A percentile compares a stretch with the other conserved stretches of the same genome.
Evolutionary conservation across 106 monocot species (phyloP).

Genomic region (Gastrodia elata): DNA sequence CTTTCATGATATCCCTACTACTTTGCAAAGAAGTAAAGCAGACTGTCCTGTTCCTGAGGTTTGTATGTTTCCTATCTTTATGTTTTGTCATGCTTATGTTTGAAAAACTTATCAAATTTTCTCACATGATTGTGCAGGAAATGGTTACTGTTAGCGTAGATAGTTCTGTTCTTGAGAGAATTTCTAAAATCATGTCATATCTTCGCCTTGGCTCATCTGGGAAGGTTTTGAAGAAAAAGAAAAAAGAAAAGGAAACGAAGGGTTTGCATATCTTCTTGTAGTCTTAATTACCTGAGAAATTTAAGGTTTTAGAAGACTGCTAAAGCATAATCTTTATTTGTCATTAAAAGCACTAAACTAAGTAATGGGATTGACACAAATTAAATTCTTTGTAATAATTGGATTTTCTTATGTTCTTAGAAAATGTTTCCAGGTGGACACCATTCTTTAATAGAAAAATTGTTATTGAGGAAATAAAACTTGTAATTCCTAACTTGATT

Average conservation of each 20-base stretch:
- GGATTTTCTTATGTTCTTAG: neutral
- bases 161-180: constrained; percentile 93
- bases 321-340: neutral
- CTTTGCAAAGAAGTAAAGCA: constrained; percentile 91
- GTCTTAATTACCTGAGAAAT: neutral
- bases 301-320: neutral
- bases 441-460: neutral
- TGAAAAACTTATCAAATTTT: neutral
- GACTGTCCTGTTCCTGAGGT: constrained; percentile 93
- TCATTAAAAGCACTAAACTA: neutral
- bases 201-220: constrained; percentile 98
- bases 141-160: constrained; percentile 91
- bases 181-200: constrained; percentile 99
- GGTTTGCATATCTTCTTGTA: constrained; percentile 21
- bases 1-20: constrained; percentile 85
- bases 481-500: constrained; percentile 4
- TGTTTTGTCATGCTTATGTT: constrained; percentile 2
- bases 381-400: neutral
- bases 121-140: constrained; percentile 42
- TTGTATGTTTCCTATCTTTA: constrained; percentile 12
- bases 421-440: neutral
- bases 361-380: neutral
- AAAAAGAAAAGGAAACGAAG: constrained; percentile 77
- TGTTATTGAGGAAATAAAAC: neutral
- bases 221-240: constrained; percentile 98